These are phyloP conservation scores for Pythium brassicae DNA, from an alignment of 352 stramenopile species.

Conservation along the genomic window DNA sequence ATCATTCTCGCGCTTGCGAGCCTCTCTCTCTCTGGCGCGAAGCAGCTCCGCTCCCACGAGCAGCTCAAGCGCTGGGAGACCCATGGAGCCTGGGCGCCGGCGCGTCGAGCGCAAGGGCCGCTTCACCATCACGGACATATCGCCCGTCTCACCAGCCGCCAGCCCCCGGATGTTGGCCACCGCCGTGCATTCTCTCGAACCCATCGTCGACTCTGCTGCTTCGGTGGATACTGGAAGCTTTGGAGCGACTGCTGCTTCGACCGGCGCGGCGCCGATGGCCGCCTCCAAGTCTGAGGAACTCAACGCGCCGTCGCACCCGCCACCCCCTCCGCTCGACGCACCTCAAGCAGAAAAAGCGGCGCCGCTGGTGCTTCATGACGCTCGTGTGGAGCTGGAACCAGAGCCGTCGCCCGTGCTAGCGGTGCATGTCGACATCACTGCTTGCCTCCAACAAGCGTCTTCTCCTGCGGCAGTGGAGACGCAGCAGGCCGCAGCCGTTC, in stretches of 20 bases:
- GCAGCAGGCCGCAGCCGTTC: not conserved
- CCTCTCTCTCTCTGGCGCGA: no score
- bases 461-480: not conserved
- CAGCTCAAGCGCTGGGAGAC: not conserved
- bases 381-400: slow-evolving; percentile 1
- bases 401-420: slow-evolving; percentile 3
- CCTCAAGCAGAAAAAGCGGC: not conserved
- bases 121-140: slow-evolving; percentile 83
- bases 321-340: not conserved
- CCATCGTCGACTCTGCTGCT: not conserved
- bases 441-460: not conserved
- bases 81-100: slow-evolving; percentile 35
- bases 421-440: not conserved
- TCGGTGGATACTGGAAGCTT: not conserved
- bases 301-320: no score
- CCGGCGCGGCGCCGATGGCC: not conserved
- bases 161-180: slow-evolving; percentile 1
- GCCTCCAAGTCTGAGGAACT: no score
- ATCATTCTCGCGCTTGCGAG: not conserved
- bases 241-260: not conserved
- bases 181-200: slow-evolving; percentile 8
- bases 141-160: slow-evolving; percentile 48
- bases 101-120: slow-evolving; percentile 70
- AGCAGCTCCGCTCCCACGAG: no score
- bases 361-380: not conserved